A percentile compares a stretch with the other conserved stretches of the same genome.
phyloP scores from a whole-genome alignment of 148 eudicot species.

The Gaultheria prostrata region DNA sequence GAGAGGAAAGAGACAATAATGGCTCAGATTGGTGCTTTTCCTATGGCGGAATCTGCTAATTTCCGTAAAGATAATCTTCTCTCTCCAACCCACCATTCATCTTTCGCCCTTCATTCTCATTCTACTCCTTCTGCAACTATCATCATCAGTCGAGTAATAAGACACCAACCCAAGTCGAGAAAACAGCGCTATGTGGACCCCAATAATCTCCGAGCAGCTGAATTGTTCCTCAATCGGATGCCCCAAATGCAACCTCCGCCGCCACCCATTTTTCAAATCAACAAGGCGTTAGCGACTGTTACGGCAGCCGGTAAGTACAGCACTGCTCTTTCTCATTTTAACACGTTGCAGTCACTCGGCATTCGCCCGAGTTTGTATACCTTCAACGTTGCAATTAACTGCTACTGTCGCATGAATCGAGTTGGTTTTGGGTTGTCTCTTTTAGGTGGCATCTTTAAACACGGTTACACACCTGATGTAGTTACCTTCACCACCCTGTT shows the following conservation, averaged over 20 bases:
- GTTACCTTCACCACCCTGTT: not conserved
- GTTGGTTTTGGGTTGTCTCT: not conserved
- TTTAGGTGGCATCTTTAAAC: not conserved
- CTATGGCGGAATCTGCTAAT: not conserved
- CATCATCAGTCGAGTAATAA: not conserved
- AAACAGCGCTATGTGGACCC: not conserved
- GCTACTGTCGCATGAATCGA: not conserved
- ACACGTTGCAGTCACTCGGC: not conserved
- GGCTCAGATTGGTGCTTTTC: not conserved
- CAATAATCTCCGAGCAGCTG: not conserved
- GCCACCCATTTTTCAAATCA: not conserved
- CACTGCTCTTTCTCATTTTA: not conserved
- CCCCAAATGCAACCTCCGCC: not conserved
- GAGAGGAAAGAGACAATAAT: not conserved
- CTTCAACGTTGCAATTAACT: not conserved
- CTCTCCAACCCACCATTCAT: not conserved
- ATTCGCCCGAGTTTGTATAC: not conserved
- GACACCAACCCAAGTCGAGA: not conserved
- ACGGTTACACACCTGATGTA: not conserved
- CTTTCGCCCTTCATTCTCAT: not conserved
- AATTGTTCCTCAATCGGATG: not conserved
- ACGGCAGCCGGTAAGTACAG: not conserved
- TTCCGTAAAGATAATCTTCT: not conserved
- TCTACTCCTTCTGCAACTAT: not conserved
- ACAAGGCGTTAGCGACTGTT: not conserved